Percentiles rank a stretch among this genome's conserved stretches.
Conservation (phyloP, 2,329 filamentous ascomycete genomes). For the Arthrobotrys entomopaga region DNA sequence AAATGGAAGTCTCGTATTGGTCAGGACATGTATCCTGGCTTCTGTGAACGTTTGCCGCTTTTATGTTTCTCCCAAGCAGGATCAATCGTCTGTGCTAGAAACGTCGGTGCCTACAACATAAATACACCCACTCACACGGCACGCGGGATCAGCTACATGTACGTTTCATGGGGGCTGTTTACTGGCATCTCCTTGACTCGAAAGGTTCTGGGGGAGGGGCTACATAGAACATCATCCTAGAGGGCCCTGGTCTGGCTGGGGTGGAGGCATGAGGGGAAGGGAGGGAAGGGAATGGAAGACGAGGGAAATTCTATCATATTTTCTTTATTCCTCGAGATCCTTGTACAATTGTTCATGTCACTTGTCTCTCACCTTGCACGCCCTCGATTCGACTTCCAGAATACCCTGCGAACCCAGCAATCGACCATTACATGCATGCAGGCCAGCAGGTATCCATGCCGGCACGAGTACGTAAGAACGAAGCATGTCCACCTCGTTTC, state of each 20-base stretch:
- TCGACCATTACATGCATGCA: slow-evolving; percentile 5
- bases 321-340: neutral
- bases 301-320: neutral
- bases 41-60: slow-evolving; percentile 30
- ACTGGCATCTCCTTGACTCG: slow-evolving; percentile 24
- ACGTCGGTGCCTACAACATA: slow-evolving; percentile 37
- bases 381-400: slow-evolving; percentile 13
- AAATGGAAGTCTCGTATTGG: slow-evolving; percentile 28
- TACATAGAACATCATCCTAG: neutral
- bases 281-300: neutral
- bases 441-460: neutral
- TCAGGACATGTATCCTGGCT: slow-evolving; percentile 11
- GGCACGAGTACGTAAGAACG: slow-evolving; percentile 21
- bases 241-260: neutral
- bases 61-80: slow-evolving; percentile 46
- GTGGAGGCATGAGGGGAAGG: neutral
- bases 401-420: slow-evolving; percentile 29
- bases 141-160: slow-evolving; percentile 38
- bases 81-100: slow-evolving; percentile 26
- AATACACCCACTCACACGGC: slow-evolving; percentile 27
- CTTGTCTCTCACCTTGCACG: slow-evolving; percentile 7
- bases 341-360: slow-evolving; percentile 4
- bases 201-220: slow-evolving; percentile 5
- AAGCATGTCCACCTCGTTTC: slow-evolving; percentile 3
- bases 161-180: slow-evolving; percentile 25